A percentile compares a stretch with the other conserved stretches of the same genome.
These are phyloP conservation scores for Neopestalotiopsis rosae DNA, from an alignment of 2,329 filamentous ascomycete genomes.

Conservation along the genomic window DNA sequence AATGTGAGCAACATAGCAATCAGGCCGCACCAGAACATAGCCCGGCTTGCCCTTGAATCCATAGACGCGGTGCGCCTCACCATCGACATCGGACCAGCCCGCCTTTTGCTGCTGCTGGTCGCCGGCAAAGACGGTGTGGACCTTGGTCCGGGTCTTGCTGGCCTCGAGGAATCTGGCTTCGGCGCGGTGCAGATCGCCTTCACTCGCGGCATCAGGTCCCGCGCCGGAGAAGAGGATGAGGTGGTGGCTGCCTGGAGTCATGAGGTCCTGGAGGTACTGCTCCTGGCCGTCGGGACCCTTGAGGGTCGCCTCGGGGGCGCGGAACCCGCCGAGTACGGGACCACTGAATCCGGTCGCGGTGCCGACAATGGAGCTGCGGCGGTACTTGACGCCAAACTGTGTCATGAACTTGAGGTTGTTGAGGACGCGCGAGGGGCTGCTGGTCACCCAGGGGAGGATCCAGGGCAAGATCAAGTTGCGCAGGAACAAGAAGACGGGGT, in stretches of 20 bases:
- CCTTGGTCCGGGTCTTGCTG: slow-evolving; percentile 5
- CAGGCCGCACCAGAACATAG: slow-evolving; percentile 37
- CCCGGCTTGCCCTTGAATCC: slow-evolving; percentile 33
- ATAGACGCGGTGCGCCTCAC: slow-evolving; percentile 33
- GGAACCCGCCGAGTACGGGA: slow-evolving; percentile 50
- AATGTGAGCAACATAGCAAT: slow-evolving; percentile 38
- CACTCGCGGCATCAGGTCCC: slow-evolving; percentile 17
- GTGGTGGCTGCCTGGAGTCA: slow-evolving; percentile 11
- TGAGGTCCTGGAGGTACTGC: slow-evolving; percentile 12
- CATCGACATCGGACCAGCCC: slow-evolving; percentile 27
- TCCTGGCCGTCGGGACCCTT: neutral
- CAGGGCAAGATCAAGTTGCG: slow-evolving; percentile 45
- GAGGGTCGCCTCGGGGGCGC: slow-evolving; percentile 46
- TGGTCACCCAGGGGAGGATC: slow-evolving; percentile 42
- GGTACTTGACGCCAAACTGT: slow-evolving; percentile 49
- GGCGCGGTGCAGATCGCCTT: slow-evolving; percentile 23
- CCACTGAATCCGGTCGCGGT: slow-evolving; percentile 38
- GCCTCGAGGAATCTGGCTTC: slow-evolving; percentile 20
- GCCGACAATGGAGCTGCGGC: slow-evolving; percentile 42
- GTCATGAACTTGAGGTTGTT: slow-evolving; percentile 42
- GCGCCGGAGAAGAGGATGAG: slow-evolving; percentile 39
- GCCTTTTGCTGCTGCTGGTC: neutral
- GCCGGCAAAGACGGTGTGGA: slow-evolving; percentile 18
- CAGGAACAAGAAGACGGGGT: slow-evolving; percentile 39
- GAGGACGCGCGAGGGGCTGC: slow-evolving; percentile 26